A percentile compares a stretch with the other conserved stretches of the same genome.
Conservation (phyloP, 768 basidiomycete genomes). For the Trametes punicea region DNA sequence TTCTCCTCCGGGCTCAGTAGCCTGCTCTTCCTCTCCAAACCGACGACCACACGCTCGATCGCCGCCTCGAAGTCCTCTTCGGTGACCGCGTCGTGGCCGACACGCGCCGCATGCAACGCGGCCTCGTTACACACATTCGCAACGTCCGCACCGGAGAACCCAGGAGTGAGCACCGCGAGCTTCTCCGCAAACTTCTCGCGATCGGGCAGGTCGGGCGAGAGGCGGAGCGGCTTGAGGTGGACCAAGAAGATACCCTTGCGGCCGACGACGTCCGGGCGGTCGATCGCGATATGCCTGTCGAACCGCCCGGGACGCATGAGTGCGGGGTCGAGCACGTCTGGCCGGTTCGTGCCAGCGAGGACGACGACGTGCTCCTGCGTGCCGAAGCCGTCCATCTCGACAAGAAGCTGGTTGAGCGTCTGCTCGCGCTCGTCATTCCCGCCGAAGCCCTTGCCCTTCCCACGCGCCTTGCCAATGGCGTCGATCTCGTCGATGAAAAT, state of each 20-base stretch:
- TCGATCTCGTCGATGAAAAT: constrained; percentile 99
- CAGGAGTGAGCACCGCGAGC: constrained; percentile 93
- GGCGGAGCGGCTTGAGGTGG: constrained; percentile 80
- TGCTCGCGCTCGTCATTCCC: constrained; percentile 98
- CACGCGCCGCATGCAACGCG: constrained; percentile 90
- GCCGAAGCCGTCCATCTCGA: constrained; percentile 99
- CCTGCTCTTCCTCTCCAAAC: constrained; percentile 92
- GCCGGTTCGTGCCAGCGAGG: constrained; percentile 93
- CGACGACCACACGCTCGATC: constrained; percentile 97
- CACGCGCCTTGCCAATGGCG: constrained; percentile 94
- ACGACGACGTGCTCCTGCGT: constrained; percentile 97
- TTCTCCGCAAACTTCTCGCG: constrained; percentile 74
- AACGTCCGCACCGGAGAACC: constrained; percentile 98
- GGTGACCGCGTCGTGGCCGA: constrained; percentile 71
- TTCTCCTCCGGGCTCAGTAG: constrained; percentile 95
- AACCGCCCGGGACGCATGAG: constrained; percentile 97
- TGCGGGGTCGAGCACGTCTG: constrained; percentile 93
- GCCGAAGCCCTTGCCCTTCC: constrained; percentile 73
- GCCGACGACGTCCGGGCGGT: constrained; percentile 91
- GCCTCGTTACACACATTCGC: constrained; percentile 99
- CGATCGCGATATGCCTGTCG: constrained; percentile 94
- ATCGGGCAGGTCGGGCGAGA: constrained; percentile 52
- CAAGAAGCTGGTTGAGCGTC: constrained; percentile 94
- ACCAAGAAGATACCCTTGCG: constrained; percentile 93
- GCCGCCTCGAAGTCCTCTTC: constrained; percentile 93